Percentiles rank a stretch among this genome's conserved stretches.
phyloP scores from a whole-genome alignment of 139 green algal genomes.

The Pedinophyceae sp. region DNA sequence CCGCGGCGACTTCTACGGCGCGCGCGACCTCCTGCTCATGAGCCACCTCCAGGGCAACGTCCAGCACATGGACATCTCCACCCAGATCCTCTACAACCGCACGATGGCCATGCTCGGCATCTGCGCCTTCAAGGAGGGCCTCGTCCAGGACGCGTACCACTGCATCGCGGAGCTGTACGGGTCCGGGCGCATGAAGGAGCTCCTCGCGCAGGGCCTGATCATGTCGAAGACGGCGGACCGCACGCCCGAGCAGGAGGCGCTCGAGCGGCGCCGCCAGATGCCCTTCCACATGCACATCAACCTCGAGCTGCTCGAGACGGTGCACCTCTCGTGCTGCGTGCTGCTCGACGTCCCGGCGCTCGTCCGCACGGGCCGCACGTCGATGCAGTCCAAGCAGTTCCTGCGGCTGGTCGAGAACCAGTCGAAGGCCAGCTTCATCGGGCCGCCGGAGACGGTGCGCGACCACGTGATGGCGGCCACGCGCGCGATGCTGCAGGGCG shows the following conservation, averaged over 20 bases:
- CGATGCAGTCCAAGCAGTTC: conserved; percentile 67
- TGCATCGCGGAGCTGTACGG: conserved; percentile 87
- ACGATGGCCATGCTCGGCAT: conserved; percentile 89
- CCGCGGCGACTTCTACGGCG: conserved; percentile 78
- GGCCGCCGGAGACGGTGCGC: conserved; percentile 91
- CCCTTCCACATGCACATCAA: conserved; percentile 99
- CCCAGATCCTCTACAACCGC: conserved; percentile 97
- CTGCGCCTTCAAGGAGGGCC: conserved; percentile 69
- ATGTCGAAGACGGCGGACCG: conserved; percentile 34
- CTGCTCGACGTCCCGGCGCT: conserved; percentile 61
- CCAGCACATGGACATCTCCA: conserved; percentile 75
- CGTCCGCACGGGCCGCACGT: background rate
- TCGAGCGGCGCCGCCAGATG: conserved; percentile 88
- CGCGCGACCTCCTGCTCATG: conserved; percentile 90
- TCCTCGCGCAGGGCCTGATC: conserved; percentile 66
- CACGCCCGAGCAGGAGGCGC: conserved; percentile 86
- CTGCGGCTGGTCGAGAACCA: conserved; percentile 86
- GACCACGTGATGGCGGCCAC: conserved; percentile 90
- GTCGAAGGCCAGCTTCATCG: conserved; percentile 78
- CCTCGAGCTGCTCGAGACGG: conserved; percentile 88
- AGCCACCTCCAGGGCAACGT: conserved; percentile 68
- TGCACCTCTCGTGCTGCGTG: conserved; percentile 83
- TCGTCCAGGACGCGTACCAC: conserved; percentile 75
- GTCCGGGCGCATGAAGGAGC: conserved; percentile 85
- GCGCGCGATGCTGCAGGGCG: conserved; percentile 50